Base-by-base conservation (phyloP, 208 protist genomes). In the Crithidia thermophila region DNA sequence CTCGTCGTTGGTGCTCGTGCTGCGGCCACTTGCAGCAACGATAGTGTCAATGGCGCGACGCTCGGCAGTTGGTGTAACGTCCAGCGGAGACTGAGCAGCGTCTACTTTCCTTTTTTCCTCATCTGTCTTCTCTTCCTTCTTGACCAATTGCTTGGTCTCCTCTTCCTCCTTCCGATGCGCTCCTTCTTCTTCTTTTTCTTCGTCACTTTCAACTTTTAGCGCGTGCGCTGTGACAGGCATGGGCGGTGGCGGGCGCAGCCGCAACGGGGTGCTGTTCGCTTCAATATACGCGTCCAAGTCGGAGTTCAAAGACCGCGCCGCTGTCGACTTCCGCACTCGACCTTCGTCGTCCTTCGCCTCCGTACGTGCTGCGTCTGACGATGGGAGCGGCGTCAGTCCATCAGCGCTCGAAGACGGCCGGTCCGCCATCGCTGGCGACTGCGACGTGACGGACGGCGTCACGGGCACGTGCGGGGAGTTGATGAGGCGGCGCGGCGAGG, bases 391-490 rank as follows among this genome's bases (percentile, higher is more conserved):
- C 18, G 23, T 7, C 4, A 43, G 27, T 21, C 27, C 52, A 58
- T 20, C 8, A 16, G 4, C n/a, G 52, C 4, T 8, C 20, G 46
- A 23, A 34, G 46, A 16, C 45, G 31, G 59, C 5, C 39, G 36
- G 1, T 31, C 51, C 18, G 36, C 21, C 14, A 37, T 5, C 2
- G 51, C 50, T 3, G 33, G 55, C 16, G 23, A 37, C 18, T 25
- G 14, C 14, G 64, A 47, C 10, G 60, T 45, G 4, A 42, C 43
- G 7, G 75, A 82, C 30, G 80, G 75, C 5, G 77, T 83, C 31
- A 81, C n/a, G 9, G 74, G 57, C 18, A 82, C 68, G 57, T 90
- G 83, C 16, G 87, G 87, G 8, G 81, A 85, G 20, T 72, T 65
- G 0, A 86, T 71, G 40, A 86, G 74, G 4, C 76, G 84, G 7